A percentile compares a stretch with the other conserved stretches of the same genome.
These are phyloP conservation scores for Aspergillus amoenus DNA, from an alignment of 2,329 filamentous ascomycete genomes.

Conservation along the genomic window DNA sequence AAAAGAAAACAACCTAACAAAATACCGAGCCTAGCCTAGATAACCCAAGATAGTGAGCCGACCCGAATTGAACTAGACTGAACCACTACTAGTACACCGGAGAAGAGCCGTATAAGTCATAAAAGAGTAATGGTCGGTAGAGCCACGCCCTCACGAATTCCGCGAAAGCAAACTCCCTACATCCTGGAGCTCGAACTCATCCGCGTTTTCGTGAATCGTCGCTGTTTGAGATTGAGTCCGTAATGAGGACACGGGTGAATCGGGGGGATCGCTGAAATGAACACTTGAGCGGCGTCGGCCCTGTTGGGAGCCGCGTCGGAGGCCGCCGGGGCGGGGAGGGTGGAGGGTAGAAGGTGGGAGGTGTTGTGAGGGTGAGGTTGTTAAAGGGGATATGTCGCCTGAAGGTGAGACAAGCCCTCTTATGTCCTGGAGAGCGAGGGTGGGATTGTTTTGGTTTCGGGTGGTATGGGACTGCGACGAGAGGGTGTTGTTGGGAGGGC, in stretches of 20 bases:
- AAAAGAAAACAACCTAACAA: neutral
- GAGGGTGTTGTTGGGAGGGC: neutral
- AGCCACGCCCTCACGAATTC: neutral
- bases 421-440: conserved; percentile 35
- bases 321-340: conserved; percentile 14
- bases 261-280: conserved; percentile 16
- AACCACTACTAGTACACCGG: neutral
- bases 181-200: conserved; percentile 41
- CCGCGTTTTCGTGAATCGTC: conserved; percentile 18
- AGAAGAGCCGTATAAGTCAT: neutral
- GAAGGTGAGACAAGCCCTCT: conserved; percentile 27
- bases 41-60: too few relatives aligned
- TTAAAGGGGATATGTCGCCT: conserved; percentile 2
- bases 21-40: neutral
- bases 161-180: conserved; percentile 42
- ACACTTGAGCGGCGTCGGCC: conserved; percentile 18
- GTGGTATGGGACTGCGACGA: neutral
- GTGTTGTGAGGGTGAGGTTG: neutral
- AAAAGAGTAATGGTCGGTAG: neutral
- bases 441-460: conserved; percentile 16
- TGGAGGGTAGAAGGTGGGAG: neutral
- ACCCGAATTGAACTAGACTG: too few relatives aligned
- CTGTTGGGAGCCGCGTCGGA: conserved; percentile 12
- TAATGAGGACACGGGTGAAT: conserved; percentile 21
- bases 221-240: conserved; percentile 19